Evolutionary conservation across 2,329 filamentous ascomycete species (phyloP).

Genomic region (Diaporthe sp.): DNA sequence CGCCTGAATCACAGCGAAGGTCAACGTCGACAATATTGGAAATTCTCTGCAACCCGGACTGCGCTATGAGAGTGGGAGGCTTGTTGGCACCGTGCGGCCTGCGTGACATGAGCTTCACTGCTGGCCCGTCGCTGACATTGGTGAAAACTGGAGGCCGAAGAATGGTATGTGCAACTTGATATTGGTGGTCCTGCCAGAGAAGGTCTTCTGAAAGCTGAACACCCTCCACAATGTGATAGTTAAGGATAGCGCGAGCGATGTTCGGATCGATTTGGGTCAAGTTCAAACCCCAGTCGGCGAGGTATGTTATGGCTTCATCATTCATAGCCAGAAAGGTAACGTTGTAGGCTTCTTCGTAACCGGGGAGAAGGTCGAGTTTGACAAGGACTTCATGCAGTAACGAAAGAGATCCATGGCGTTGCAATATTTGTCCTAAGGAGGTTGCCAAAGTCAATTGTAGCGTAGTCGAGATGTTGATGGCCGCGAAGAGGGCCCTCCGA

Average conservation of each 20-base stretch:
- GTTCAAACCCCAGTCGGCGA: constrained; percentile 12
- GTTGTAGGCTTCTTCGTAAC: neutral
- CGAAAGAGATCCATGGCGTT: constrained; percentile 1
- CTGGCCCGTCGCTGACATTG: neutral
- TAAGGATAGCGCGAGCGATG: neutral
- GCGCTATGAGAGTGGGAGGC: neutral
- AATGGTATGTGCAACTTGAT: neutral
- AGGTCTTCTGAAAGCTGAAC: constrained; percentile 7
- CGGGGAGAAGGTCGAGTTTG: neutral
- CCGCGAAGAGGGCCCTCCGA: neutral
- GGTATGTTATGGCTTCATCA: neutral
- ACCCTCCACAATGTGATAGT: constrained; percentile 1
- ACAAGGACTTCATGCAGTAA: neutral
- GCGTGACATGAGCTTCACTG: neutral
- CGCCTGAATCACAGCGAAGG: neutral
- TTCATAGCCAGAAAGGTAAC: constrained; percentile 10
- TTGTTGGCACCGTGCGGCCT: too few relatives aligned
- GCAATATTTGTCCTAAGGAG: neutral
- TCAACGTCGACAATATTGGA: neutral
- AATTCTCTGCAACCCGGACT: neutral
- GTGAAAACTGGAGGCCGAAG: constrained; percentile 4
- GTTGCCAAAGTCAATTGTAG: neutral
- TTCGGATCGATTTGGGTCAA: neutral
- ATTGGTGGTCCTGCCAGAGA: neutral
- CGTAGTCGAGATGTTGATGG: neutral